Conservation (phyloP, 2,329 filamentous ascomycete genomes). For the Blastomyces percursus region DNA sequence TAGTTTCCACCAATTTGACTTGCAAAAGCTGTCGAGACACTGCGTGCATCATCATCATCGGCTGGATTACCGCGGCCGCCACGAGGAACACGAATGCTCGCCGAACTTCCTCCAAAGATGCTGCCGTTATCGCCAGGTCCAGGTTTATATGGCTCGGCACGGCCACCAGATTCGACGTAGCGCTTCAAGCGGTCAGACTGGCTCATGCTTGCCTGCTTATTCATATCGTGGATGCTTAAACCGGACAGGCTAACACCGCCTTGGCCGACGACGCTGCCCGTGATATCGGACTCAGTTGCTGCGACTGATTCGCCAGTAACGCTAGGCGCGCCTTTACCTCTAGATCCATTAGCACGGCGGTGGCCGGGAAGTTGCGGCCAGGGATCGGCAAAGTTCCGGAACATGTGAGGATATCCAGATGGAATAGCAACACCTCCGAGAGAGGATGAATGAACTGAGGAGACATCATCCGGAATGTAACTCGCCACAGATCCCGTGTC, state of each 20-base stretch:
- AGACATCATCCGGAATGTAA: constrained; percentile 94
- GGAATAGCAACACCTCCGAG: constrained; percentile 74
- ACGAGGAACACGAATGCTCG: constrained; percentile 39
- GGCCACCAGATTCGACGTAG: constrained; percentile 78
- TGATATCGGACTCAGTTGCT: constrained; percentile 80
- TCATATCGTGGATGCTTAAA: constrained; percentile 59
- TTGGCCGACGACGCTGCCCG: constrained; percentile 64
- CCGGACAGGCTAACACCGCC: constrained; percentile 83
- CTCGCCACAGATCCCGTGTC: constrained; percentile 85
- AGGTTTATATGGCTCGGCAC: constrained; percentile 45
- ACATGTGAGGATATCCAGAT: constrained; percentile 85
- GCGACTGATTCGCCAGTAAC: constrained; percentile 87
- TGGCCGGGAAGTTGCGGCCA: constrained; percentile 75
- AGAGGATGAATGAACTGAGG: constrained; percentile 85
- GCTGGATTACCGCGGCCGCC: constrained; percentile 32
- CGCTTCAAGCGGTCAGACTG: constrained; percentile 88
- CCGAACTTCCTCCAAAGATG: constrained; percentile 53
- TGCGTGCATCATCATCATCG: constrained; percentile 87
- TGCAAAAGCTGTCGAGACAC: constrained; percentile 90
- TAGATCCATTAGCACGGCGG: constrained; percentile 54
- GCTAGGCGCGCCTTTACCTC: constrained; percentile 59
- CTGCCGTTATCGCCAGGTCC: constrained; percentile 48
- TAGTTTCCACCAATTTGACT: constrained; percentile 72
- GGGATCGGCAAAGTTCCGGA: constrained; percentile 78
- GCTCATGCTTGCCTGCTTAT: constrained; percentile 62